These are phyloP conservation scores for Ceratocystis eucalypticola DNA, from an alignment of 2,329 filamentous ascomycete genomes.

Conservation along the genomic window DNA sequence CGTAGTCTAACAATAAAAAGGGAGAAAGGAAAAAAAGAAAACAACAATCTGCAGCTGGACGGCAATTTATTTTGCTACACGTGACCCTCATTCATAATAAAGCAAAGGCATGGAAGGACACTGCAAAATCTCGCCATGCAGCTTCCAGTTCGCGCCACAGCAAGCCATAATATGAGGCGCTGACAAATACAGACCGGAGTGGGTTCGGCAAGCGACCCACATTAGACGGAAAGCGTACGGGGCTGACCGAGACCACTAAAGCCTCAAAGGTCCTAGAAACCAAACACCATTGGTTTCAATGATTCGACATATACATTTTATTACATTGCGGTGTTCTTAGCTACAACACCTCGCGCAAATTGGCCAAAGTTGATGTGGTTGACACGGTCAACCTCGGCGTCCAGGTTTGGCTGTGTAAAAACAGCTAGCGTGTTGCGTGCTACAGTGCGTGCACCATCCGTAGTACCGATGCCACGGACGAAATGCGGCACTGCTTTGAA, in stretches of 20 bases:
- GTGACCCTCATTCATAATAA: neutral
- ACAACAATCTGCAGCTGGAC: neutral
- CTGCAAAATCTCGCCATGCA: neutral
- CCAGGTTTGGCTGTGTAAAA: slow-evolving; percentile 91
- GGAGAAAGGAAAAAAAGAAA: neutral
- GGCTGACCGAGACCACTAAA: too few species aligned
- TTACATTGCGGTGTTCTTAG: slow-evolving; percentile 42
- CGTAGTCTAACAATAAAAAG: too few species aligned
- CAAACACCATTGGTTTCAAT: neutral
- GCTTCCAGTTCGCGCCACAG: neutral
- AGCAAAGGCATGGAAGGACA: neutral
- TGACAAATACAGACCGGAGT: slow-evolving; percentile 16
- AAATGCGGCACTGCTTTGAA: slow-evolving; percentile 96
- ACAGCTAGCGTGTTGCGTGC: slow-evolving; percentile 85
- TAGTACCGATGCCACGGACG: slow-evolving; percentile 59
- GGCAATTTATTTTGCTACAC: neutral
- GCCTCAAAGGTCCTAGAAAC: too few species aligned
- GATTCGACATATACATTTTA: neutral
- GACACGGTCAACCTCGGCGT: slow-evolving; percentile 58
- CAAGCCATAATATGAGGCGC: slow-evolving; percentile 2
- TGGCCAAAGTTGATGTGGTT: slow-evolving; percentile 58
- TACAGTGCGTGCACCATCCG: slow-evolving; percentile 38
- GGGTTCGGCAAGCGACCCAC: neutral
- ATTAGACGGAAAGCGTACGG: neutral
- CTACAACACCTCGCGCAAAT: slow-evolving; percentile 52